Evolutionary conservation across 2,329 filamentous ascomycete genomes (phyloP), one percentile per base, ranked within the genome.

Genomic region (Trichoderma lentiforme): DNA sequence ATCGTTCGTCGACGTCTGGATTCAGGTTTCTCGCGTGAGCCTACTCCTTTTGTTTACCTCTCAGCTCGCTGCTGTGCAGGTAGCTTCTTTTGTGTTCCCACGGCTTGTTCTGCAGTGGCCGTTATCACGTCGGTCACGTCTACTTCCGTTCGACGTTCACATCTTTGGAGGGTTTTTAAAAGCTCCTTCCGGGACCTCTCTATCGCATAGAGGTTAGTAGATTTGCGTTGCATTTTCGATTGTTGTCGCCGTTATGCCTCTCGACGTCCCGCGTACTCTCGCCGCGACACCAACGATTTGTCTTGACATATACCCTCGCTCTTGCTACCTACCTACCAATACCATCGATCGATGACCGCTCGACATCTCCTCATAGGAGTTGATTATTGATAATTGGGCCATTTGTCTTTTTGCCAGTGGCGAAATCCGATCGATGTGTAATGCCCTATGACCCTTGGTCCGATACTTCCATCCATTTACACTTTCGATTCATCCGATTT

Each of bases 11-110:
- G 76, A 75, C 74, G 30, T 36, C 69, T 75, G 74, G 76, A 75
- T 76, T 77, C 76, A 67, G 73, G 74, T 75, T 71, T 74, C 74
- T 80, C 77, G 77, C 78, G 78, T 77, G 77, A 81, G 78, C 74
- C 58, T 71, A 74, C 72, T 73, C 72, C 73, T 74, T 73, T 76
- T 73, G 72, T 74, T 73, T 73, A 78, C 80, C 78, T 75, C 76
- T 39, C 75, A 77, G 76, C 75, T 74, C 73, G 73, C 75, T 64
- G 75, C 76, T 77, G 76, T 73, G 74, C 72, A 74, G 78, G 77
- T 73, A 68, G 69, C 76, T 73, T 78, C 63, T 73, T 18, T 51
- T 65, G 72, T 73, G 70, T 73, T 69, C 72, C 70, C 47, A 72
- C 72, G 57, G 69, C 47, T 70, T 65, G 58, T 71, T 71, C 47